Conservation (phyloP, 2,329 filamentous ascomycete genomes). For the Calonectria henricotiae region DNA sequence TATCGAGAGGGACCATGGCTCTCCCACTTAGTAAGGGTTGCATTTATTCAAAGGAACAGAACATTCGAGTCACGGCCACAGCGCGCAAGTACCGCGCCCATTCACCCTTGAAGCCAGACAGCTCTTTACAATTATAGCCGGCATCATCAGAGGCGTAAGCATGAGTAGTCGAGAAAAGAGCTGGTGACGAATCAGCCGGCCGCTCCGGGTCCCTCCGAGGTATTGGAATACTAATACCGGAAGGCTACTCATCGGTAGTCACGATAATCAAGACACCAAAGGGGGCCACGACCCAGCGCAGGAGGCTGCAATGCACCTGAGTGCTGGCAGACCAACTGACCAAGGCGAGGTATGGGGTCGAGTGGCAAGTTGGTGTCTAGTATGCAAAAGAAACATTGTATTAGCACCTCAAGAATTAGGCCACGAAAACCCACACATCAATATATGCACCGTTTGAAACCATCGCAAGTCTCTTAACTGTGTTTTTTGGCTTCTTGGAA, state of each 20-base stretch:
- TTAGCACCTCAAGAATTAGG: not conserved
- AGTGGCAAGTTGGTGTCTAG: not conserved
- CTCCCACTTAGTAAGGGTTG: slow-evolving; percentile 52
- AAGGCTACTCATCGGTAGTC: not conserved
- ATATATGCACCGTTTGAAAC: slow-evolving; percentile 1
- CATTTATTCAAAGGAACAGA: slow-evolving; percentile 4
- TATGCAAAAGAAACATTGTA: not conserved
- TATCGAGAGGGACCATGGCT: slow-evolving; percentile 75
- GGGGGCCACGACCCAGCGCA: not conserved
- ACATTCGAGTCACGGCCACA: not conserved
- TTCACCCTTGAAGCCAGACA: not conserved
- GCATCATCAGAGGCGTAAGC: not conserved
- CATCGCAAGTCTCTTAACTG: not conserved
- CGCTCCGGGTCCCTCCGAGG: not conserved
- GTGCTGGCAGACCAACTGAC: slow-evolving; percentile 15
- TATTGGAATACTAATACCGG: not conserved
- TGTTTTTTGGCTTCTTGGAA: slow-evolving; percentile 2
- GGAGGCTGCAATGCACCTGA: slow-evolving; percentile 18
- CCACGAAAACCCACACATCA: not conserved
- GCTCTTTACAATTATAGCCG: no score
- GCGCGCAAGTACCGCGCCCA: not conserved
- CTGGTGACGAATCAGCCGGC: slow-evolving; percentile 4
- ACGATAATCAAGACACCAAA: not conserved
- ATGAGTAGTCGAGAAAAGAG: not conserved
- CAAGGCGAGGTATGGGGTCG: not conserved